Evolutionary conservation across 2,329 filamentous ascomycete species (phyloP), one percentile per base, ranked within the genome.

Genomic region (Pezicula neosporulosa): DNA sequence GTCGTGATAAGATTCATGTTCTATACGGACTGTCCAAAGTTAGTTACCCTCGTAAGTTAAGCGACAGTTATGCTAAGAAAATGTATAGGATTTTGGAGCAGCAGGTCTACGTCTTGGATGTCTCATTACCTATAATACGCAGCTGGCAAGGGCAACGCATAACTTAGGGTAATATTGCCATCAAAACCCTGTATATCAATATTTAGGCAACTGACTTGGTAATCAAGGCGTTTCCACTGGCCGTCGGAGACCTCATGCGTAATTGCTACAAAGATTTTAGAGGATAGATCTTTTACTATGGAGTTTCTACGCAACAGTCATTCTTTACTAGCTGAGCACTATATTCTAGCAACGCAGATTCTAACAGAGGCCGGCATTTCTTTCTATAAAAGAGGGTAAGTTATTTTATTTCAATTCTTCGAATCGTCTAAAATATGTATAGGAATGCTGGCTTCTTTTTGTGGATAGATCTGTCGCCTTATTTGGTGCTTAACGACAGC

Each of bases 361-460:
- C 63, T 81, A 13, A 55, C 60, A 6, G 61, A 66, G 2, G 65
- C 75, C 7, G 68, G 70, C 2, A 71, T 82, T 3, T 55, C 65
- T 4, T 80, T 77, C 55, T 19, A 18, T 21, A 8, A 27, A 43
- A 13, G 24, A 19, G 41, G 41, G 41, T 19, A 21, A 43, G 41
- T 21, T 27, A 21, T 7, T n/a, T 37, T 37, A 19, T 39, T 10
- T 1, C 7, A 19, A 10, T 4, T 16, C 8, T 8, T 39, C 7
- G 37, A 39, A 6, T 39, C 37, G 13, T 39, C 10, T 19, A 37
- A 65, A 37, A 65, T 67, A 16, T 24, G 2, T 15, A 8, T 15
- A 70, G 69, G n/a, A 82, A 82, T 54, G 80, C 80, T 0, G 80
- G 77, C 0, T 81, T 83, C 58, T 84, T 83, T 58, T 55, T 83